A percentile compares a stretch with the other conserved stretches of the same genome.
These are phyloP conservation scores for Suhomyces wounanorum DNA, from an alignment of 1,139 yeast genomes.

Conservation along the genomic window DNA sequence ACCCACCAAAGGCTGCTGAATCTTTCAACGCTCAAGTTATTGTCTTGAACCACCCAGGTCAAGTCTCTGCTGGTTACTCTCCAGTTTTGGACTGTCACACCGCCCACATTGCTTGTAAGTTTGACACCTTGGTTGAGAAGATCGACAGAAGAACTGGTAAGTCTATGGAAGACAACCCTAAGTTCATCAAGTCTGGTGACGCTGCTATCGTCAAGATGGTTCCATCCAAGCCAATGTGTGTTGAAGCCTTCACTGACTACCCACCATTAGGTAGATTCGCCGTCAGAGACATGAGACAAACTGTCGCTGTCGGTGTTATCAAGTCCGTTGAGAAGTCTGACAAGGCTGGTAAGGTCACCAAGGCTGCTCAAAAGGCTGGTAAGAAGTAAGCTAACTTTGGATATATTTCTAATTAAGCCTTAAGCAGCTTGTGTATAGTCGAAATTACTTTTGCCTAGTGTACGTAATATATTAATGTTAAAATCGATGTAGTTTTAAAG, in stretches of 20 bases:
- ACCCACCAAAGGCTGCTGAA: constrained; percentile 80
- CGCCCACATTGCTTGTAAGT: constrained; percentile 92
- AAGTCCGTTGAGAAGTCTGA: constrained; percentile 95
- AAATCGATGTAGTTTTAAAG: constrained; percentile 4
- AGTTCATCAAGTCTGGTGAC: constrained; percentile 88
- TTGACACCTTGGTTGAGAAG: constrained; percentile 82
- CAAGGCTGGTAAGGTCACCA: constrained; percentile 98
- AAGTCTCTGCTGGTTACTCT: constrained; percentile 89
- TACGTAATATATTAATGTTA: constrained; percentile 12
- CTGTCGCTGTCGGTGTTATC: constrained; percentile 99
- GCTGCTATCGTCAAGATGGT: constrained; percentile 90
- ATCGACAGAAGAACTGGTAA: constrained; percentile 95
- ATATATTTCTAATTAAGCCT: constrained; percentile 1
- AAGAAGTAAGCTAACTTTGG: constrained; percentile 70
- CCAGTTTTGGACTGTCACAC: constrained; percentile 95
- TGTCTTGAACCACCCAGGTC: constrained; percentile 93
- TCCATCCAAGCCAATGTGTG: constrained; percentile 92
- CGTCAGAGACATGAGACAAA: constrained; percentile 99
- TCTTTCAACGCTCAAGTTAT: constrained; percentile 89
- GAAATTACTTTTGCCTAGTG: constrained; percentile 9
- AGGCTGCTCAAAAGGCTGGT: constrained; percentile 98
- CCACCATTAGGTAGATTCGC: constrained; percentile 99
- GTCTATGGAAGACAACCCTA: constrained; percentile 61
- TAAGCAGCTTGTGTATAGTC: constrained; percentile 3
- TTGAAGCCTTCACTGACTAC: constrained; percentile 95